A percentile compares a stretch with the other conserved stretches of the same genome.
These are phyloP conservation scores for Xylariaceae sp. DNA, from an alignment of 2,329 filamentous ascomycete species.

Conservation along the genomic window DNA sequence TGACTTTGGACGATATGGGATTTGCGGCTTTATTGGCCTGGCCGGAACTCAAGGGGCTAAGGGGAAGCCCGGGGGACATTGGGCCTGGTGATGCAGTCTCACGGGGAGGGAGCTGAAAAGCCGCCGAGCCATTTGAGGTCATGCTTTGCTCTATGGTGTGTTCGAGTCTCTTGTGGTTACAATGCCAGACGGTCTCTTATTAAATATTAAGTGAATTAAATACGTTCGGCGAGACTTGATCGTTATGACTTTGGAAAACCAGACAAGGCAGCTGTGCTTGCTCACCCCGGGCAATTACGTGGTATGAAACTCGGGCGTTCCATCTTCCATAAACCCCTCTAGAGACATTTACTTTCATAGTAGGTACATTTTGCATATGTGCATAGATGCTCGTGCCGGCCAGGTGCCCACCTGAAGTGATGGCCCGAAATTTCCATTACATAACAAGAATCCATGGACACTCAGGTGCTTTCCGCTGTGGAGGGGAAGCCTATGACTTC, in stretches of 20 bases:
- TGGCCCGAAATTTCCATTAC: background rate
- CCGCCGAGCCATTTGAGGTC: constrained; percentile 29
- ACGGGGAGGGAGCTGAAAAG: constrained; percentile 26
- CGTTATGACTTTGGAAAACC: background rate
- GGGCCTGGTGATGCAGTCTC: constrained; percentile 27
- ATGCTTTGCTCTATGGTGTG: constrained; percentile 12
- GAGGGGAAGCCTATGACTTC: background rate
- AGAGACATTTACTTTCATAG: background rate
- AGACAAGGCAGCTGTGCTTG: too few species aligned
- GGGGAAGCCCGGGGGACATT: constrained; percentile 31
- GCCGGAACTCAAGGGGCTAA: constrained; percentile 14
- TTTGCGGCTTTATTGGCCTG: constrained; percentile 44
- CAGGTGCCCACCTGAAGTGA: too few species aligned
- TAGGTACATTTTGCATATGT: background rate
- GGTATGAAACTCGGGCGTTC: background rate
- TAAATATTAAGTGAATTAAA: background rate
- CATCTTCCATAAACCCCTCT: background rate
- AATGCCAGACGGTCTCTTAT: background rate
- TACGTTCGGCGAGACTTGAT: background rate
- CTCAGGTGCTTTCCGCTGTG: too few species aligned
- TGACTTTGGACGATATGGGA: constrained; percentile 75
- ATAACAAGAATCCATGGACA: background rate
- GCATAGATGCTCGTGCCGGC: too few species aligned
- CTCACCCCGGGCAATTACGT: too few species aligned
- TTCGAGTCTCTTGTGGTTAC: background rate